These are phyloP conservation scores for Bremia lactucae DNA, from an alignment of 352 stramenopile genomes.

Conservation along the genomic window DNA sequence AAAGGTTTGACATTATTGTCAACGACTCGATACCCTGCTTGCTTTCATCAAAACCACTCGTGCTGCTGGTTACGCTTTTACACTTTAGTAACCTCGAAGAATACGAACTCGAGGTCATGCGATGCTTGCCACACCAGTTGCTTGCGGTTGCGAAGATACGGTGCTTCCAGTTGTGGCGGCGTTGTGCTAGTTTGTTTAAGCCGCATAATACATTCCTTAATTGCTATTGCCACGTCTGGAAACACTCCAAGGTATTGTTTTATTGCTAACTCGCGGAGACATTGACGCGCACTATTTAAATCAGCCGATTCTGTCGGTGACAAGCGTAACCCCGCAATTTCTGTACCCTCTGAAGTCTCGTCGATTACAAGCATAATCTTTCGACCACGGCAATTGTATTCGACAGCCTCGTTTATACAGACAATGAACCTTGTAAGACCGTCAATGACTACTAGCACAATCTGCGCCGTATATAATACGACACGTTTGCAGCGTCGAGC, in stretches of 20 bases:
- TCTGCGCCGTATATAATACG: conserved; percentile 79
- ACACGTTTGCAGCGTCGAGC: conserved; percentile 50
- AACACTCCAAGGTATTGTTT: conserved; percentile 43
- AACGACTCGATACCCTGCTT: conserved; percentile 10
- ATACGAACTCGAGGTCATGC: conserved; percentile 47
- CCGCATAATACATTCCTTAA: conserved; percentile 38
- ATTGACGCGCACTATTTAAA: conserved; percentile 72
- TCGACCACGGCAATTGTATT: conserved; percentile 73
- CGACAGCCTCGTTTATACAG: conserved; percentile 80
- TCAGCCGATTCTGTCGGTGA: conserved; percentile 63
- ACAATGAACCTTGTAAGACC: conserved; percentile 69
- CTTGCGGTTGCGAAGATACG: conserved; percentile 59
- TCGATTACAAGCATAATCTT: conserved; percentile 77
- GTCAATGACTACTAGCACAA: conserved; percentile 83
- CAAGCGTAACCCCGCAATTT: conserved; percentile 40
- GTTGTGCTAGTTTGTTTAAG: conserved; percentile 40
- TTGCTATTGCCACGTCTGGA: conserved; percentile 31
- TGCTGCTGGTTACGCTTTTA: conserved; percentile 26
- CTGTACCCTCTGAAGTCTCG: conserved; percentile 39
- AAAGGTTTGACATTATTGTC: too few relatives aligned
- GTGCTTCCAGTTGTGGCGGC: conserved; percentile 29
- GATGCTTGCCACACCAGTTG: conserved; percentile 47
- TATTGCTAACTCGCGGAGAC: conserved; percentile 51
- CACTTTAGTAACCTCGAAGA: conserved; percentile 45
- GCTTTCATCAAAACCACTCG: conserved; percentile 20